phyloP scores from a whole-genome alignment of 495 filamentous ascomycete species.

The Talaromyces wortmannii region DNA sequence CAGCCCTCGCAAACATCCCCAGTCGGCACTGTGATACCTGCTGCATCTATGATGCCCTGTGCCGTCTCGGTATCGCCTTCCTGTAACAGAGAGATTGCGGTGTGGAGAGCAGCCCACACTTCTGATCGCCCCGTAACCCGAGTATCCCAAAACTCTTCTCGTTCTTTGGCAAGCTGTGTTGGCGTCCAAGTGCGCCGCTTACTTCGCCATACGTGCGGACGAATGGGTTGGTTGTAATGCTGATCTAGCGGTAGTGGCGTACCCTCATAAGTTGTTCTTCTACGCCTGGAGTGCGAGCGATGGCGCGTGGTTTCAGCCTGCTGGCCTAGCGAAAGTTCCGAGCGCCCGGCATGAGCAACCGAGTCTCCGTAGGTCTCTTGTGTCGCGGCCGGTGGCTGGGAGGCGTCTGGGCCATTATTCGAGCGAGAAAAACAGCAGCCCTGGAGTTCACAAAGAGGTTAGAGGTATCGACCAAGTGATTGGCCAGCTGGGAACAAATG shows the following conservation, averaged over 20 bases:
- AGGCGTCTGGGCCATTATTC: neutral
- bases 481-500: neutral
- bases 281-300: constrained; percentile 9
- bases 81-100: constrained; percentile 60
- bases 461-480: neutral
- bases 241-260: constrained; percentile 22
- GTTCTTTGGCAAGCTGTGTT: constrained; percentile 37
- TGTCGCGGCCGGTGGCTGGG: neutral
- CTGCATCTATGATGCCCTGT: constrained; percentile 69
- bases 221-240: constrained; percentile 46
- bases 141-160: constrained; percentile 75
- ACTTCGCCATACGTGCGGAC: constrained; percentile 42
- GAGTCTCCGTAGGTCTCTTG: constrained; percentile 2
- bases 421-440: constrained; percentile 7
- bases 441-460: neutral
- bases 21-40: constrained; percentile 72
- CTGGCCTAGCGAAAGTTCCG: neutral
- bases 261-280: neutral
- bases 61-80: constrained; percentile 58
- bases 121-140: constrained; percentile 68
- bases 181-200: constrained; percentile 48
- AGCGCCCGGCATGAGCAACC: neutral
- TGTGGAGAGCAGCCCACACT: constrained; percentile 68
- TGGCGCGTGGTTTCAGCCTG: constrained; percentile 8
- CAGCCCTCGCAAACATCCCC: constrained; percentile 64